These are phyloP conservation scores for Geotrichum siamense DNA, from an alignment of 1,139 yeast genomes.

Conservation along the genomic window DNA sequence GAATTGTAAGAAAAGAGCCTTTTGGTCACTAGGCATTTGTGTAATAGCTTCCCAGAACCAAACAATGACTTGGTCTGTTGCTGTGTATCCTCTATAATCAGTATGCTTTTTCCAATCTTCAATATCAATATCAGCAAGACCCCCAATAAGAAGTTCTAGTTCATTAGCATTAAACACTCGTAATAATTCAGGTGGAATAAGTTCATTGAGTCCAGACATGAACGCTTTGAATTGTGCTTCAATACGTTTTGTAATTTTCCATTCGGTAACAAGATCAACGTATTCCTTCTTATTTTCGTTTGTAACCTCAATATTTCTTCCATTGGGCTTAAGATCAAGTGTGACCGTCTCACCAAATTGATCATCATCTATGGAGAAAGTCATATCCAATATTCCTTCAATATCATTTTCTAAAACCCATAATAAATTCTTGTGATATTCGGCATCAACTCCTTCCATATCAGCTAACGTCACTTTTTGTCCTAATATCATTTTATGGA, in stretches of 20 bases:
- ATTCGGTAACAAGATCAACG: constrained; percentile 89
- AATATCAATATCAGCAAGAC: constrained; percentile 94
- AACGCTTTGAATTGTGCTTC: constrained; percentile 96
- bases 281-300: constrained; percentile 94
- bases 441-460: constrained; percentile 99
- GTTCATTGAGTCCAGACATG: constrained; percentile 95
- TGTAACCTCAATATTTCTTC: constrained; percentile 81
- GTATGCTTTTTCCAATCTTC: constrained; percentile 99
- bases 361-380: constrained; percentile 94
- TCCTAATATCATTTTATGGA: constrained; percentile 95
- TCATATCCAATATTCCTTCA: constrained; percentile 74
- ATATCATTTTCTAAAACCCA: constrained; percentile 96
- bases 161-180: constrained; percentile 98
- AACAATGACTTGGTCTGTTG: constrained; percentile 89
- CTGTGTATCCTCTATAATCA: constrained; percentile 96
- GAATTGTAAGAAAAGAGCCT: constrained; percentile 89
- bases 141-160: constrained; percentile 91
- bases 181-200: constrained; percentile 93
- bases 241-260: constrained; percentile 91
- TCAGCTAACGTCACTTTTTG: constrained; percentile 93
- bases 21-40: constrained; percentile 94
- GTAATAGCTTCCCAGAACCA: constrained; percentile 97
- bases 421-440: constrained; percentile 85
- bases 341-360: constrained; percentile 90
- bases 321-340: constrained; percentile 84